These are phyloP conservation scores for Pulveroboletus sp. DNA, from an alignment of 768 basidiomycete species.

Conservation along the genomic window DNA sequence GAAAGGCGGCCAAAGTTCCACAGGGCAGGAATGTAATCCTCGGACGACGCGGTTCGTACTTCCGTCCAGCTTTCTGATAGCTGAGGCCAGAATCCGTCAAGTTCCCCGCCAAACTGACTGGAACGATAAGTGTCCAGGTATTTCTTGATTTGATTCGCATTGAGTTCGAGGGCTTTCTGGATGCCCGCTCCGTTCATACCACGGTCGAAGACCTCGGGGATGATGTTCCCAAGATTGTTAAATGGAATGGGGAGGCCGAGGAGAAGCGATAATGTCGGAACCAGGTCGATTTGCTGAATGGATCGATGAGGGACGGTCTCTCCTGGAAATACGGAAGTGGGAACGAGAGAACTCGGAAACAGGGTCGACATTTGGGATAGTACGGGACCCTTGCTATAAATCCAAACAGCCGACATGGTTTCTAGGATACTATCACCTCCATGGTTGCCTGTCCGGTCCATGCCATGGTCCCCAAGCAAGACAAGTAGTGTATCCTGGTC, in stretches of 20 bases:
- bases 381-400: slow-evolving; percentile 77
- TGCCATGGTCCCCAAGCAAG: slow-evolving; percentile 94
- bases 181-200: slow-evolving; percentile 36
- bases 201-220: slow-evolving; percentile 87
- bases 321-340: slow-evolving; percentile 59
- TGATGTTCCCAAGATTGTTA: slow-evolving; percentile 89
- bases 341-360: slow-evolving; percentile 52
- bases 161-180: slow-evolving; percentile 61
- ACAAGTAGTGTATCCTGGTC: slow-evolving; percentile 91
- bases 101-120: slow-evolving; percentile 67
- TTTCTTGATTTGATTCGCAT: slow-evolving; percentile 68
- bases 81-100: slow-evolving; percentile 60
- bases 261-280: slow-evolving; percentile 84
- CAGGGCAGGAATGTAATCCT: slow-evolving; percentile 11
- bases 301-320: slow-evolving; percentile 51
- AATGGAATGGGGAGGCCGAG: slow-evolving; percentile 93
- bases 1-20: slow-evolving; percentile 34
- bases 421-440: slow-evolving; percentile 89
- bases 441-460: slow-evolving; percentile 94
- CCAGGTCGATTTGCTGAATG: slow-evolving; percentile 91
- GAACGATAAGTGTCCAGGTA: slow-evolving; percentile 79
- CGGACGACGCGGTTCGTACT: slow-evolving; percentile 25
- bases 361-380: slow-evolving; percentile 36
- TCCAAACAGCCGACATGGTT: slow-evolving; percentile 84
- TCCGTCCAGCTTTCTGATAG: slow-evolving; percentile 49